Percentiles rank a stretch among this genome's conserved stretches.
Conservation (phyloP, 1,139 yeast genomes). For the Spathaspora sp. region DNA sequence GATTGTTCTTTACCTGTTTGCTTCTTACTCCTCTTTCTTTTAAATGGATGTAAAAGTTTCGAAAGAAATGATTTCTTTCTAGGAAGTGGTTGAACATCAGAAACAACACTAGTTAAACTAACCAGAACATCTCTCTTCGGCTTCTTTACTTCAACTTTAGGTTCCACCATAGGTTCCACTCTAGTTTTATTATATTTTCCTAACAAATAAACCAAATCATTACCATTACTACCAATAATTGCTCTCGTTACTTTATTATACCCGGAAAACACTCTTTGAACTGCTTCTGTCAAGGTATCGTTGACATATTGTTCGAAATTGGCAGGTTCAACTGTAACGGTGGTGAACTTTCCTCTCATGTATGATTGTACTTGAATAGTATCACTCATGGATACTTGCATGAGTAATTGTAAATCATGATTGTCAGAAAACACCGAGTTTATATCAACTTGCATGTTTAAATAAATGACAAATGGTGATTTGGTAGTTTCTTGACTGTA, state of each 20-base stretch:
- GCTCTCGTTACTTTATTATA: conserved; percentile 23
- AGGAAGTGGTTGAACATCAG: not conserved
- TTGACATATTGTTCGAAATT: conserved; percentile 19
- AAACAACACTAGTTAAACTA: not conserved
- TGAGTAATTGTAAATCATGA: conserved; percentile 24
- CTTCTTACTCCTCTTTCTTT: conserved; percentile 3
- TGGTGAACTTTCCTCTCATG: conserved; percentile 16
- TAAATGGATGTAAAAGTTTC: conserved; percentile 4
- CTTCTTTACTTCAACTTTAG: conserved; percentile 1
- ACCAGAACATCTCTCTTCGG: not conserved
- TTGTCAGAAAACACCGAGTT: conserved; percentile 23
- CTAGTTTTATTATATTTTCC: conserved; percentile 8
- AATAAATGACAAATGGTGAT: conserved; percentile 63
- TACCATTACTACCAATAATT: conserved; percentile 22
- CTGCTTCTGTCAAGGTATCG: conserved; percentile 22
- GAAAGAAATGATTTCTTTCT: conserved; percentile 6
- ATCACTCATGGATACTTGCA: conserved; percentile 28
- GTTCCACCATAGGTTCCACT: too few species aligned
- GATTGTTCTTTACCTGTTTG: too few species aligned
- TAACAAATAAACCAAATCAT: conserved; percentile 24
- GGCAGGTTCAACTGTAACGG: conserved; percentile 14
- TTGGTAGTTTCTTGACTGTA: conserved; percentile 60
- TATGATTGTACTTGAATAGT: conserved; percentile 30
- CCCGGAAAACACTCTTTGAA: conserved; percentile 21
- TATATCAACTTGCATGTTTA: conserved; percentile 46